phyloP scores from a whole-genome alignment of 1,284 basidiomycete genomes.

The Ustilago sp. region DNA sequence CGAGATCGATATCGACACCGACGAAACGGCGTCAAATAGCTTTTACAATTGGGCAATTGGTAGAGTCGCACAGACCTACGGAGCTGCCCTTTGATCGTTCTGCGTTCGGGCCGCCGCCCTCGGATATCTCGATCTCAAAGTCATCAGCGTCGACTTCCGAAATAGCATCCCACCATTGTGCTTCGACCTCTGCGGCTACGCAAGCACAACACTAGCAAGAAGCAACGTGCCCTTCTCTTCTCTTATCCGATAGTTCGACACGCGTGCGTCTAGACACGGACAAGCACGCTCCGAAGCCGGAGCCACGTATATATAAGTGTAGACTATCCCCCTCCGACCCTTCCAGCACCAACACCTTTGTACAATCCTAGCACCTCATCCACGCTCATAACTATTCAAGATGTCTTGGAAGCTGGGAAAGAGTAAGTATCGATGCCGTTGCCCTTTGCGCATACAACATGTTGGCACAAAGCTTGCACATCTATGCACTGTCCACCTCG shows the following conservation, averaged over 20 bases:
- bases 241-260: background rate
- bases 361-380: background rate
- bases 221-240: background rate
- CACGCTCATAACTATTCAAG: background rate
- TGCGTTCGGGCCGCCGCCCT: conserved; percentile 3
- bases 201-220: background rate
- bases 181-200: background rate
- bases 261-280: background rate
- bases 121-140: background rate
- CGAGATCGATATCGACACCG: background rate
- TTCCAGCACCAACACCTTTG: background rate
- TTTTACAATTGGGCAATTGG: background rate
- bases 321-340: background rate
- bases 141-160: background rate
- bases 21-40: background rate
- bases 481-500: background rate
- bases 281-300: background rate
- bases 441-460: background rate
- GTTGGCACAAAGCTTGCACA: background rate
- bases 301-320: background rate
- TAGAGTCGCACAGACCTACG: background rate
- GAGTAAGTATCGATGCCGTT: conserved; percentile 47
- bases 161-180: background rate
- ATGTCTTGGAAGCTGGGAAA: conserved; percentile 66
- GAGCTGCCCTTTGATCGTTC: background rate